These are phyloP conservation scores for Coniferiporia weirii DNA, from an alignment of 1,284 basidiomycete genomes.

Conservation along the genomic window DNA sequence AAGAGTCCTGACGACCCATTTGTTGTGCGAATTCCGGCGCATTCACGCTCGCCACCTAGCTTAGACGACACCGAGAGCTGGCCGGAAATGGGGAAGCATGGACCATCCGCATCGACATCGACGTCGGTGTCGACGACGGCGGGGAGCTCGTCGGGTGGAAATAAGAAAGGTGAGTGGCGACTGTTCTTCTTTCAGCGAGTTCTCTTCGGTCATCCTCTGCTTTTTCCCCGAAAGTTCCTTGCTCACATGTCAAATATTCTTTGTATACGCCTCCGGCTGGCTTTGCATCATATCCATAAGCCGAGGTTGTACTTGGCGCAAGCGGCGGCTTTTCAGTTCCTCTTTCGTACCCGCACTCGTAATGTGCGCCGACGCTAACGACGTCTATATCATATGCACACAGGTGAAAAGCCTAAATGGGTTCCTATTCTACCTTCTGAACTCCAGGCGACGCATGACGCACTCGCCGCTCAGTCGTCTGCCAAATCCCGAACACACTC, in stretches of 20 bases:
- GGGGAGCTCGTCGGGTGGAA: constrained; percentile 9
- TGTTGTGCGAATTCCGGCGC: constrained; percentile 34
- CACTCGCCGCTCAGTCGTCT: constrained; percentile 26
- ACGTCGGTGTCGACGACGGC: constrained; percentile 17
- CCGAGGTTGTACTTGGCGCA: background rate
- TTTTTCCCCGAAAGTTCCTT: background rate
- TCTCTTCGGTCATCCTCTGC: background rate
- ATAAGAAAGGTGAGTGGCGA: constrained; percentile 7
- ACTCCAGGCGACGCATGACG: constrained; percentile 51
- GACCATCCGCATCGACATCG: constrained; percentile 15
- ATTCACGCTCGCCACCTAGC: constrained; percentile 22
- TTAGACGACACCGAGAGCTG: constrained; percentile 38
- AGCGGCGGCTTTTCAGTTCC: background rate
- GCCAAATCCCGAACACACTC: constrained; percentile 20
- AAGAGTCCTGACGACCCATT: constrained; percentile 36
- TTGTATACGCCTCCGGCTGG: background rate
- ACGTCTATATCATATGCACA: background rate
- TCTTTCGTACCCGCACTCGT: background rate
- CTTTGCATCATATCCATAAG: background rate
- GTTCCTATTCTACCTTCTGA: constrained; percentile 51
- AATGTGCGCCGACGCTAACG: background rate
- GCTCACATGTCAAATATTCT: background rate
- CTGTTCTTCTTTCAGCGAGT: background rate
- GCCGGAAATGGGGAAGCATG: constrained; percentile 43
- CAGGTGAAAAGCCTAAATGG: constrained; percentile 58